phyloP scores from a whole-genome alignment of 1,139 yeast genomes.

The Saccharomycopsis hybrid region DNA sequence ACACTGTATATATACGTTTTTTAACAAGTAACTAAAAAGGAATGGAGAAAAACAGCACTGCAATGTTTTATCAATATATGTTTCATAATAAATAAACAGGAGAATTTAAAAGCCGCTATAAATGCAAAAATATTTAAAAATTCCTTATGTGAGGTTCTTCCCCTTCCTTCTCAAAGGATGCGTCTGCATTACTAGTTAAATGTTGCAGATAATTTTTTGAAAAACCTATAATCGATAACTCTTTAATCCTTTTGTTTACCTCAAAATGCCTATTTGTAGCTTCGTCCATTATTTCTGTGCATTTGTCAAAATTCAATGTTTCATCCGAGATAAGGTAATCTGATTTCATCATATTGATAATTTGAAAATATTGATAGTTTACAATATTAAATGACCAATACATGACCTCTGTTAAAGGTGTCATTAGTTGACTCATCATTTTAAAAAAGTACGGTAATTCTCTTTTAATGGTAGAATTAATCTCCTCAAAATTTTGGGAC shows the following conservation, averaged over 20 bases:
- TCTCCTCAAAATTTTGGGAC: slow-evolving; percentile 5
- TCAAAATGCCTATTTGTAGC: slow-evolving; percentile 1
- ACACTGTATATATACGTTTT: too few species aligned
- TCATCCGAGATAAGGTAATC: slow-evolving; percentile 12
- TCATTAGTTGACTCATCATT: slow-evolving; percentile 16
- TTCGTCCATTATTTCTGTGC: slow-evolving; percentile 7
- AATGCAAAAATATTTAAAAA: too few species aligned
- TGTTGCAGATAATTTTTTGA: slow-evolving; percentile 11
- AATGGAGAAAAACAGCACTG: too few species aligned
- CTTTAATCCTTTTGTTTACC: slow-evolving; percentile 2
- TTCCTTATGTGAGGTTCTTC: too few species aligned
- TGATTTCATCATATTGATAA: slow-evolving; percentile 12
- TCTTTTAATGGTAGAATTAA: slow-evolving; percentile 15
- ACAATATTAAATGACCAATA: slow-evolving; percentile 19
- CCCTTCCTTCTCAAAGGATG: too few species aligned
- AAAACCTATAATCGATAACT: slow-evolving; percentile 14
- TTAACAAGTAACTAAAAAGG: too few species aligned
- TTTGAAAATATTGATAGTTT: slow-evolving; percentile 18
- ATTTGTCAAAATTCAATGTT: slow-evolving; percentile 3
- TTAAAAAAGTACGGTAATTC: slow-evolving; percentile 19
- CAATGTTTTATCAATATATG: too few species aligned
- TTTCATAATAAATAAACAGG: too few species aligned
- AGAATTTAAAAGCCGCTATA: too few species aligned
- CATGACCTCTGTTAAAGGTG: slow-evolving; percentile 10
- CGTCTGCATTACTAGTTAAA: too few species aligned